Percentiles rank a stretch among this genome's conserved stretches.
Evolutionary conservation across 106 monocot genomes (phyloP).

Genomic region (Dendrobium huoshanense): DNA sequence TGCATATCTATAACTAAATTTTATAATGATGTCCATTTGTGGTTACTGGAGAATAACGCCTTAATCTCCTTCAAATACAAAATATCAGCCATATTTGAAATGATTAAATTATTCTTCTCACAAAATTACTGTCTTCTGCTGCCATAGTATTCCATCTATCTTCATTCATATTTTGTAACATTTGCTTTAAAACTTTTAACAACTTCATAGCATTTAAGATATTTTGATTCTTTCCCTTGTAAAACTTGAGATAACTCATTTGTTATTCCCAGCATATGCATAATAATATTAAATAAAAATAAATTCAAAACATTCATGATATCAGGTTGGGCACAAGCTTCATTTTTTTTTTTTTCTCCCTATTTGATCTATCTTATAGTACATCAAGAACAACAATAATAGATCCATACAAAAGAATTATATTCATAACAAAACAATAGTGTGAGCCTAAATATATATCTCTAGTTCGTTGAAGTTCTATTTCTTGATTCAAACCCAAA

Average conservation of each 20-base stretch:
- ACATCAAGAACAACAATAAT: no score
- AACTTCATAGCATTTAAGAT: not conserved
- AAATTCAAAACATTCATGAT: conserved; percentile 2
- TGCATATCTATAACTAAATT: conserved; percentile 16
- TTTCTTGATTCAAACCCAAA: no score
- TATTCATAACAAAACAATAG: no score
- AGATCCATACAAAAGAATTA: no score
- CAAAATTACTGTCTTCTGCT: not conserved
- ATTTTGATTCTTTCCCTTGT: conserved; percentile 8
- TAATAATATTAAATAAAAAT: not conserved
- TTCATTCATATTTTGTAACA: conserved; percentile 6
- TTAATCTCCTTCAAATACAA: no score
- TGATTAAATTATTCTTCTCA: not conserved
- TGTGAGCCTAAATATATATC: no score
- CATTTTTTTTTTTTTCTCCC: no score
- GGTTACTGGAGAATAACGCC: no score
- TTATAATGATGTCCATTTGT: conserved; percentile 1
- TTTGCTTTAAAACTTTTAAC: conserved; percentile 4
- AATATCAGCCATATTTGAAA: no score
- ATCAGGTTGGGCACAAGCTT: not conserved
- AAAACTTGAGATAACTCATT: conserved; percentile 7
- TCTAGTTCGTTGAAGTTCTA: no score
- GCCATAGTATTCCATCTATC: conserved; percentile 1
- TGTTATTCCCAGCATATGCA: not conserved
- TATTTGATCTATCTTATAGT: no score